Evolutionary conservation across 805 yeast species (phyloP).

Genomic region (Yarrowia sp.): DNA sequence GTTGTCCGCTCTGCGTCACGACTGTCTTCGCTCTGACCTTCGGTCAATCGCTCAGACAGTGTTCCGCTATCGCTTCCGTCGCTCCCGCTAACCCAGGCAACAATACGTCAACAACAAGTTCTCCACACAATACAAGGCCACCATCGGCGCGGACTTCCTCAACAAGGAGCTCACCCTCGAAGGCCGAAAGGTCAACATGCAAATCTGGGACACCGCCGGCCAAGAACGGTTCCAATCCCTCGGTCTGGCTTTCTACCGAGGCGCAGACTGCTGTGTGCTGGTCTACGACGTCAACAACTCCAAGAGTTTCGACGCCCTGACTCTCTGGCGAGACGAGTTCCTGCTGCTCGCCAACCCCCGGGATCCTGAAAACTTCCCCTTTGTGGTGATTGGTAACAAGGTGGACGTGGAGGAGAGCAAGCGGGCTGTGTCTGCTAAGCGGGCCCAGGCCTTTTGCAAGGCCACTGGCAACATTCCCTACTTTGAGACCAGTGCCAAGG

Average conservation of each 20-base stretch:
- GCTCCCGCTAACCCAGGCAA: constrained; percentile 48
- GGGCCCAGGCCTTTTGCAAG: constrained; percentile 61
- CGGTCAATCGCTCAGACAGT: neutral
- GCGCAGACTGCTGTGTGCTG: constrained; percentile 96
- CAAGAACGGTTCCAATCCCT: constrained; percentile 96
- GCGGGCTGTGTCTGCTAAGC: constrained; percentile 62
- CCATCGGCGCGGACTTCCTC: constrained; percentile 95
- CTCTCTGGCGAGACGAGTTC: constrained; percentile 94
- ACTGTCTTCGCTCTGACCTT: neutral
- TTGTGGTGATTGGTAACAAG: constrained; percentile 91
- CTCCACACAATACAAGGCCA: constrained; percentile 93
- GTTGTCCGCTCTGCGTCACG: too few species aligned
- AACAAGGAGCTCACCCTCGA: constrained; percentile 88
- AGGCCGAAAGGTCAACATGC: constrained; percentile 72
- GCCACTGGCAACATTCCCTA: constrained; percentile 79
- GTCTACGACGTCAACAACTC: constrained; percentile 95
- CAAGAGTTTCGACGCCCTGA: constrained; percentile 84
- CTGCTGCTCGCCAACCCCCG: constrained; percentile 87
- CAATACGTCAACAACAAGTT: constrained; percentile 94
- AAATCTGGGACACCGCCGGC: constrained; percentile 98
- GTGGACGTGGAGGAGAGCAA: constrained; percentile 91
- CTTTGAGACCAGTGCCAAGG: constrained; percentile 97
- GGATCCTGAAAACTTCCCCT: constrained; percentile 94
- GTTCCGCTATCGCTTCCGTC: neutral
- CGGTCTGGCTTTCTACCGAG: constrained; percentile 96